Conservation (phyloP, 2,329 filamentous ascomycete genomes). For the Verticillium klebahnii region DNA sequence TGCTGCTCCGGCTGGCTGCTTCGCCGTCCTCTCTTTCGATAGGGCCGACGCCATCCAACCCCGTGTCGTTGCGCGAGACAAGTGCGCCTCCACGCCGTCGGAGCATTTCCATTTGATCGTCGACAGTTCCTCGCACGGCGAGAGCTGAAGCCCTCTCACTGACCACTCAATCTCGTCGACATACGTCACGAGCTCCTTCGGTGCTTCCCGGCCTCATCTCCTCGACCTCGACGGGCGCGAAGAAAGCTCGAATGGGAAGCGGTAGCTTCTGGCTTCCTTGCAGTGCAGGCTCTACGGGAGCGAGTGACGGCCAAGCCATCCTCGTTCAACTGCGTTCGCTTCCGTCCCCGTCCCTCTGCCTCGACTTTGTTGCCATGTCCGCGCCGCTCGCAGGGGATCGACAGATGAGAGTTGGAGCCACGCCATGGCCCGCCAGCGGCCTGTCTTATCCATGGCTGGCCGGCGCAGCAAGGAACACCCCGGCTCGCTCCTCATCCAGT, state of each 20-base stretch:
- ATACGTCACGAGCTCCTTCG: background rate
- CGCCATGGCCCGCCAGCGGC: background rate
- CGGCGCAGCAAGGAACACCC: background rate
- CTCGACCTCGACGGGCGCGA: background rate
- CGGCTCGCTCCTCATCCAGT: background rate
- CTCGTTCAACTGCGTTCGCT: background rate
- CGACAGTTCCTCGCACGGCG: constrained; percentile 17
- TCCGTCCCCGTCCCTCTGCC: background rate
- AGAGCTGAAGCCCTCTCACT: background rate
- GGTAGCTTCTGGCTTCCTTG: background rate
- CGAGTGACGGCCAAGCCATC: background rate
- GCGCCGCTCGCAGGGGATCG: background rate
- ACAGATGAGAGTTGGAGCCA: background rate
- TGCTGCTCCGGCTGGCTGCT: background rate
- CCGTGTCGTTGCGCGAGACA: constrained; percentile 16
- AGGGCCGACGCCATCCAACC: constrained; percentile 18
- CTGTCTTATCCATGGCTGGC: constrained; percentile 1
- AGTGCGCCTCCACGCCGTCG: background rate
- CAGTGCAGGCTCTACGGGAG: background rate
- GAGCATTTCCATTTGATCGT: constrained; percentile 10
- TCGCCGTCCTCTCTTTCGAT: constrained; percentile 3
- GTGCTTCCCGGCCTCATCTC: background rate
- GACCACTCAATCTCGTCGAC: background rate
- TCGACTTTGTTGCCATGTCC: background rate
- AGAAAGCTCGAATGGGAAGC: background rate